Evolutionary conservation across 1,284 basidiomycete species (phyloP).

Genomic region (Gymnopus androsaceus): DNA sequence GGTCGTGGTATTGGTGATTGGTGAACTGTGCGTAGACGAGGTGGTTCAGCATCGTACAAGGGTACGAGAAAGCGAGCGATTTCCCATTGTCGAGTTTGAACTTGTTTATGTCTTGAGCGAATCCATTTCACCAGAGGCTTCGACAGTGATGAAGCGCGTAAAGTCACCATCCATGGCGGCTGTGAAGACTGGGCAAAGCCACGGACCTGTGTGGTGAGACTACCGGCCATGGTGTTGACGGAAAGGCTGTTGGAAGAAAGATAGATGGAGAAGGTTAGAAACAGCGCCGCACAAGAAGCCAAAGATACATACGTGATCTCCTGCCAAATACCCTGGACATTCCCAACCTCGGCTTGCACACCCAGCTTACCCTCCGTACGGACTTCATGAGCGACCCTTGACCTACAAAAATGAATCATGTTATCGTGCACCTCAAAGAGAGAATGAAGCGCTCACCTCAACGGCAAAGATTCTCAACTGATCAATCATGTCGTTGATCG

Average conservation of each 20-base stretch:
- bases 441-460: slow-evolving; percentile 53
- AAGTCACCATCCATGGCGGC: slow-evolving; percentile 99
- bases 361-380: slow-evolving; percentile 96
- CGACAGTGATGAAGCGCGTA: slow-evolving; percentile 98
- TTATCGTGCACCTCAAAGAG: background rate
- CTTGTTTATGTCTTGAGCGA: slow-evolving; percentile 98
- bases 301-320: slow-evolving; percentile 86
- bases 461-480: slow-evolving; percentile 90
- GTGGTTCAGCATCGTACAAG: slow-evolving; percentile 99
- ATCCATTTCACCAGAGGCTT: slow-evolving; percentile 99
- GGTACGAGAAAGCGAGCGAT: slow-evolving; percentile 91
- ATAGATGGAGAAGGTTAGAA: slow-evolving; percentile 8
- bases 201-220: slow-evolving; percentile 97
- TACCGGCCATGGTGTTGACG: slow-evolving; percentile 95
- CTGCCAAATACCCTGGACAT: slow-evolving; percentile 98
- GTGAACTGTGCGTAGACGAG: slow-evolving; percentile 96
- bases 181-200: slow-evolving; percentile 97
- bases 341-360: slow-evolving; percentile 96
- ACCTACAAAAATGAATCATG: slow-evolving; percentile 60
- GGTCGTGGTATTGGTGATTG: slow-evolving; percentile 97
- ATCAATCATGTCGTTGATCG: slow-evolving; percentile 97
- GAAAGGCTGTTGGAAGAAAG: slow-evolving; percentile 59
- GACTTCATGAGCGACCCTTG: slow-evolving; percentile 91
- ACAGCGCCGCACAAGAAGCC: slow-evolving; percentile 4
- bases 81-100: slow-evolving; percentile 92